Conservation (phyloP, 164 flowering plant genomes). For the Platanus orientalis region DNA sequence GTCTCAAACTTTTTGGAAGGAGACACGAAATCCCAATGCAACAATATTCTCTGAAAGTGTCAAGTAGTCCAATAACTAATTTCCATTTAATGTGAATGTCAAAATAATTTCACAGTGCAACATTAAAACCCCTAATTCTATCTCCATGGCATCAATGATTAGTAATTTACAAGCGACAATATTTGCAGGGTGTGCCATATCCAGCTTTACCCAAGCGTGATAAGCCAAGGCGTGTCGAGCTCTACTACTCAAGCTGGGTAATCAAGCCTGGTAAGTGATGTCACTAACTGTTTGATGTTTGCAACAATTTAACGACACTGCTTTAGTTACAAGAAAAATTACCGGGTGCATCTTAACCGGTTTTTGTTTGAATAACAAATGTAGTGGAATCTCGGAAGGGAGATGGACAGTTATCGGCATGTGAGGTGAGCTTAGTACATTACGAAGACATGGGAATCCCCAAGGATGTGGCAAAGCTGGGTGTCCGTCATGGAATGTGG, state of each 20-base stretch:
- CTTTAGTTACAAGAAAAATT: too few relatives aligned
- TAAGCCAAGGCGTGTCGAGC: slow-evolving; percentile 96
- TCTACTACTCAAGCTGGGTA: slow-evolving; percentile 91
- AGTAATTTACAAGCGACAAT: background rate
- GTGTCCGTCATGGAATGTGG: slow-evolving; percentile 97
- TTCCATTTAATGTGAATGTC: too few relatives aligned
- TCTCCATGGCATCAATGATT: background rate
- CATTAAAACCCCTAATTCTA: background rate
- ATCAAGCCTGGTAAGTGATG: slow-evolving; percentile 62
- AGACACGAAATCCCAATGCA: background rate
- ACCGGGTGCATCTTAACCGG: background rate
- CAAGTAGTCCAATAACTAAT: too few relatives aligned
- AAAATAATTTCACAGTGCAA: background rate
- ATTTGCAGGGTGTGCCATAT: slow-evolving; percentile 72
- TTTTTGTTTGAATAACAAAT: slow-evolving; percentile 2
- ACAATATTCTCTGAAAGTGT: background rate
- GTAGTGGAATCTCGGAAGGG: slow-evolving; percentile 85
- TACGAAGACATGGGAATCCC: slow-evolving; percentile 99
- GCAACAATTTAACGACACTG: too few relatives aligned
- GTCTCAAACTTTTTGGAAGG: background rate
- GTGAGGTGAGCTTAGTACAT: slow-evolving; percentile 84
- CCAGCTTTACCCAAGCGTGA: slow-evolving; percentile 63
- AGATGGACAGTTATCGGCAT: slow-evolving; percentile 80
- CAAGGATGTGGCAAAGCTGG: slow-evolving; percentile 89
- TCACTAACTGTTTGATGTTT: background rate